Base-by-base conservation (phyloP, 2,329 filamentous ascomycete genomes). In the Fusarium camptoceras region DNA sequence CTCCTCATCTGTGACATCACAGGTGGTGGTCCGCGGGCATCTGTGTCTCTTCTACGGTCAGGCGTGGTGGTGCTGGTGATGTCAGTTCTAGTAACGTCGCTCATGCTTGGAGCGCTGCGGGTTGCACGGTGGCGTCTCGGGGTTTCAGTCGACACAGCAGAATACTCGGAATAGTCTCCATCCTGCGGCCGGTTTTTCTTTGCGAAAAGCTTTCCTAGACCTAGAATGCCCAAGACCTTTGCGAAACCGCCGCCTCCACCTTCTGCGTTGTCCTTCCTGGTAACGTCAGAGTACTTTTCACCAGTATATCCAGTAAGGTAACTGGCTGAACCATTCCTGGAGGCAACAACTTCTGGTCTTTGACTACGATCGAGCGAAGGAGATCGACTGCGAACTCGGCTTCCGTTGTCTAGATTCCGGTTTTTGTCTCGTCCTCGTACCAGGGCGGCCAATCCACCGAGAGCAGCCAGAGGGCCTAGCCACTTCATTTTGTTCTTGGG, bases 111-210 rank as follows among this genome's bases (percentile, higher is more conserved):
- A 76, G 49, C 79, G 43, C 72, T 77, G 62, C 77, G 81, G 59
- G 74, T 81, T 68, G 74, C 80, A 55, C 80, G 80, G 42, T 82
- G 77, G 47, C 86, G 82, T 66, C 84, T 84, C 6, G 88, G 88
- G 2, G 88, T 90, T 57, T 90, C 88, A 0, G 85, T 88, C 3
- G 86, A 85, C 4, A 91, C 88, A 6, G 87, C 88, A 15, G 88
- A 89, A 72, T 90, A 89, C 63, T 88, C 87, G 9, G 88, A 90
- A 71, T 90, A 89, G 59, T 87, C 87, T 48, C 91, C 88, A 50
- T 90, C 88, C 24, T 83, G 79, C 42, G 79, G 79, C 41, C 79
- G 80, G 28, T 85, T 81, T 56, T 85, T 84, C 59, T 85, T 83
- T 65, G 87, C 87, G 75, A 87, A 85, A 51, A 89, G 79, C 30